Conservation (phyloP, 768 basidiomycete genomes). For the Pholiota conissans region DNA sequence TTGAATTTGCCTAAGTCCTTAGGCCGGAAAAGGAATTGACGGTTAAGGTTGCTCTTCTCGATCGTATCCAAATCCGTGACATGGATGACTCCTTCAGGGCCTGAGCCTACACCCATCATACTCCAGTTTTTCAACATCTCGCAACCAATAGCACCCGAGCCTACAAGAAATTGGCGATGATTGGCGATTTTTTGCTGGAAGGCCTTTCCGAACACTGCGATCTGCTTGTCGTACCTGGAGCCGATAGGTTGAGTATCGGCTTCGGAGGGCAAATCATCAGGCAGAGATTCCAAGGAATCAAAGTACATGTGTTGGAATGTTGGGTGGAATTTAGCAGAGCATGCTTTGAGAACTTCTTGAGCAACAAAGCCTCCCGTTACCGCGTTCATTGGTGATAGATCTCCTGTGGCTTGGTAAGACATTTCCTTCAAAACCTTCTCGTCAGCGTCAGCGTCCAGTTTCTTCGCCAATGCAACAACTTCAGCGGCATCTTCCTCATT, state of each 20-base stretch:
- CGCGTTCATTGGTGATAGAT: conserved; percentile 86
- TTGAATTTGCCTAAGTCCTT: conserved; percentile 98
- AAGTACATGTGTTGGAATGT: conserved; percentile 95
- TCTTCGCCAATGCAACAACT: conserved; percentile 78
- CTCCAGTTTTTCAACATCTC: conserved; percentile 99
- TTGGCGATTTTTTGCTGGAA: conserved; percentile 93
- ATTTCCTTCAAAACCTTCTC: conserved; percentile 84
- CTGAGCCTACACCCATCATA: conserved; percentile 93
- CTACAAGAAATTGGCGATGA: conserved; percentile 94
- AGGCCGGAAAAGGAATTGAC: conserved; percentile 96
- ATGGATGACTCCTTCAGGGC: conserved; percentile 76
- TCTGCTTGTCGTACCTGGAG: conserved; percentile 90
- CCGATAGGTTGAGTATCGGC: conserved; percentile 79
- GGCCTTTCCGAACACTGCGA: conserved; percentile 90
- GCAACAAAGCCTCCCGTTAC: conserved; percentile 98
- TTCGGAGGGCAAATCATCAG: conserved; percentile 72
- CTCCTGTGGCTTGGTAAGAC: conserved; percentile 88
- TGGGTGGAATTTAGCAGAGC: conserved; percentile 97
- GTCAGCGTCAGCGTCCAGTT: conserved; percentile 71
- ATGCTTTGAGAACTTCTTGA: conserved; percentile 96
- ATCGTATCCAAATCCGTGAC: conserved; percentile 99
- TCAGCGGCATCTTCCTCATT: conserved; percentile 76
- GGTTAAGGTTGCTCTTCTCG: conserved; percentile 97
- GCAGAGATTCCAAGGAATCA: conserved; percentile 95
- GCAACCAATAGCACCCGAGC: conserved; percentile 98